These are phyloP conservation scores for Rhododendron williamsianum DNA, from an alignment of 148 eudicot species.

Conservation along the genomic window DNA sequence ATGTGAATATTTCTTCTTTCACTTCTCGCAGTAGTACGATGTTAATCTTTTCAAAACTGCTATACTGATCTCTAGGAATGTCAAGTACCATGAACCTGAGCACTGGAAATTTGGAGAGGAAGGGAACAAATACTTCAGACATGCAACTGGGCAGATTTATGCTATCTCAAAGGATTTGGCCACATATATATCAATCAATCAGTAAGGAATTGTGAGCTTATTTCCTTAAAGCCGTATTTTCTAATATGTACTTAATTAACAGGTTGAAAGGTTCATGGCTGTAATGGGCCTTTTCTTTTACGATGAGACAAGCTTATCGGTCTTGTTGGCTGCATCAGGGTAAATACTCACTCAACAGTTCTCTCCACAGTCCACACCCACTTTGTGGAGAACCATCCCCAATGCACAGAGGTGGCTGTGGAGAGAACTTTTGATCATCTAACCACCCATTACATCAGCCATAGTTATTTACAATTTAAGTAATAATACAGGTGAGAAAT, in stretches of 20 bases:
- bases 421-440: background rate
- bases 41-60: background rate
- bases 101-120: constrained; percentile 97
- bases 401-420: background rate
- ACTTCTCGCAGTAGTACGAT: background rate
- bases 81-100: constrained; percentile 92
- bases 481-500: background rate
- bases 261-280: background rate
- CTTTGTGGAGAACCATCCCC: background rate
- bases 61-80: constrained; percentile 43
- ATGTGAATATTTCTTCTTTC: background rate
- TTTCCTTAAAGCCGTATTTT: constrained; percentile 1
- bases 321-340: background rate
- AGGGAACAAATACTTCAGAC: constrained; percentile 90
- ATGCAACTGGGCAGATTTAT: constrained; percentile 96
- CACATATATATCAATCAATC: constrained; percentile 77
- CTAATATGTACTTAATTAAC: background rate
- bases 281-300: background rate
- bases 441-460: background rate
- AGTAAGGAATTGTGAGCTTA: constrained; percentile 42
- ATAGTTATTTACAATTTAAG: background rate
- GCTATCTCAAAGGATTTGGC: constrained; percentile 93
- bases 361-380: background rate
- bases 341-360: background rate
- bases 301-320: background rate